These are phyloP conservation scores for Arxiozyma slooffiae DNA, from an alignment of 1,139 yeast genomes.

Conservation along the genomic window DNA sequence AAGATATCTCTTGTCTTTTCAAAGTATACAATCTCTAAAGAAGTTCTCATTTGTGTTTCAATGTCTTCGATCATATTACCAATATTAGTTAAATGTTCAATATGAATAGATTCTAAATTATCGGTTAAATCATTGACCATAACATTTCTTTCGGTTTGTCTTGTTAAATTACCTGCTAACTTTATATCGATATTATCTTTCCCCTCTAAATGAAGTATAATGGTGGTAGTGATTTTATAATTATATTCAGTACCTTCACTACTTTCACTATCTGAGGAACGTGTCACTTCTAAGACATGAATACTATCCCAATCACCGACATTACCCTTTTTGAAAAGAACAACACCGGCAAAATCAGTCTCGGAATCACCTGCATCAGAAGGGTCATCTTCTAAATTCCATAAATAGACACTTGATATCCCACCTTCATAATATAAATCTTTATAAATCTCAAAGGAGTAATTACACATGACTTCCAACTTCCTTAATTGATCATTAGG, in stretches of 20 bases:
- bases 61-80: constrained; percentile 83
- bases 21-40: constrained; percentile 87
- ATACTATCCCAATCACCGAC: constrained; percentile 72
- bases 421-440: constrained; percentile 95
- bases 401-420: constrained; percentile 77
- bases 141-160: constrained; percentile 50
- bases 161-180: constrained; percentile 74
- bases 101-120: constrained; percentile 12
- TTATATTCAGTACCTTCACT: constrained; percentile 37
- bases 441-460: constrained; percentile 84
- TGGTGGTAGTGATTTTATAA: constrained; percentile 80
- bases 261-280: constrained; percentile 20
- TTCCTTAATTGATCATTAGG: constrained; percentile 62
- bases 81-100: constrained; percentile 68
- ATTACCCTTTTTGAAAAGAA: constrained; percentile 61
- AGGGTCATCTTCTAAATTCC: constrained; percentile 55
- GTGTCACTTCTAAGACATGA: constrained; percentile 77
- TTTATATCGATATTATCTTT: constrained; percentile 33
- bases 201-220: constrained; percentile 58
- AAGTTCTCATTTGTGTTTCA: constrained; percentile 77
- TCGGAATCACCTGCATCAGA: constrained; percentile 36
- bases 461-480: constrained; percentile 74
- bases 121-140: constrained; percentile 17
- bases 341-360: constrained; percentile 76
- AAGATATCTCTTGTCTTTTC: constrained; percentile 83